Conservation (phyloP, 2,329 filamentous ascomycete genomes). For the Aspergillus sp. region DNA sequence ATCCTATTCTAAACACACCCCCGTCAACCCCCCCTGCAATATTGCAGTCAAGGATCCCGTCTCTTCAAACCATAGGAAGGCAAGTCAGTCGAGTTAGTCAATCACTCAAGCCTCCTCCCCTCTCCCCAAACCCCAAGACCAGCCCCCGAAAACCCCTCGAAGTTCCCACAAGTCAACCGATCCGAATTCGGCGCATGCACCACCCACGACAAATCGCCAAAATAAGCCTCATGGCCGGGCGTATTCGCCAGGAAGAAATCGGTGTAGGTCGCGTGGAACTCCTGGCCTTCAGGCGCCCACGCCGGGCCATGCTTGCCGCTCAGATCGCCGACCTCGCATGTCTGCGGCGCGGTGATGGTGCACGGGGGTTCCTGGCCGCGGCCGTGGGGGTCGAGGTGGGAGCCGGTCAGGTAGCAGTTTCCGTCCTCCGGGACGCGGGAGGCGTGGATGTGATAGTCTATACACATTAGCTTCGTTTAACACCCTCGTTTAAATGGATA, state of each 20-base stretch:
- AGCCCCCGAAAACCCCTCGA: constrained; percentile 27
- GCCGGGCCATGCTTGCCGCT: constrained; percentile 71
- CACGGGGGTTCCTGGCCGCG: constrained; percentile 65
- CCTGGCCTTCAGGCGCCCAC: constrained; percentile 42
- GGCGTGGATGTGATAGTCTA: constrained; percentile 71
- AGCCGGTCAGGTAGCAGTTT: constrained; percentile 68
- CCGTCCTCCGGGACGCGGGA: constrained; percentile 62
- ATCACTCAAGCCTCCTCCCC: too few relatives aligned
- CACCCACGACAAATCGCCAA: constrained; percentile 57
- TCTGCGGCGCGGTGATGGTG: constrained; percentile 55
- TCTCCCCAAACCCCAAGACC: neutral
- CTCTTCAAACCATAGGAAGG: too few relatives aligned
- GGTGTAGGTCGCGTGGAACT: constrained; percentile 38
- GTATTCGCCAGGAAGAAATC: constrained; percentile 53
- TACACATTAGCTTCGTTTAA: too few relatives aligned
- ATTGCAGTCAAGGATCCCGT: neutral
- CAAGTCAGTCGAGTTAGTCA: too few relatives aligned
- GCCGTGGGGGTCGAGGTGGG: constrained; percentile 69
- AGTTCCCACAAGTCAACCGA: constrained; percentile 59
- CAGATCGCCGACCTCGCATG: constrained; percentile 75
- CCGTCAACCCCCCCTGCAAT: too few relatives aligned
- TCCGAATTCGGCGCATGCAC: constrained; percentile 55
- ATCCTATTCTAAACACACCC: neutral
- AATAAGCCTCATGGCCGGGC: constrained; percentile 45
- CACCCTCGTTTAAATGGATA: neutral